Conservation (phyloP, 495 filamentous ascomycete genomes). For the Friedmanniomyces simplex region DNA sequence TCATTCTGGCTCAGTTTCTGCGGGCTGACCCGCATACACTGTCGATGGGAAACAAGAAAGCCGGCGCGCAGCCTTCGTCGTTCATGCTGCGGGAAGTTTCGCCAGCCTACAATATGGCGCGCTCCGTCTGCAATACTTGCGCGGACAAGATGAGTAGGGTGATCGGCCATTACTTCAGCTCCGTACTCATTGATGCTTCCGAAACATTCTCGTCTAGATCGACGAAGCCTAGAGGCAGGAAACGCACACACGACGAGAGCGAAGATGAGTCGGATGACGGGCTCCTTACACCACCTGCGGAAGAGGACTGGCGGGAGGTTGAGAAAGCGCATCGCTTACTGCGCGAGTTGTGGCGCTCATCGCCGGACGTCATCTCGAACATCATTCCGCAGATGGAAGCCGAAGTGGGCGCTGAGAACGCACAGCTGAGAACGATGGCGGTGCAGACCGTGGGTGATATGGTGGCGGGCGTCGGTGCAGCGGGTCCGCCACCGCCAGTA, state of each 20-base stretch:
- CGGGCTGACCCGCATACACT: conserved; percentile 59
- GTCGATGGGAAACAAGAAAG: conserved; percentile 36
- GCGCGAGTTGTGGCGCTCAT: conserved; percentile 88
- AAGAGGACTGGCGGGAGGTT: conserved; percentile 77
- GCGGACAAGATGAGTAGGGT: conserved; percentile 88
- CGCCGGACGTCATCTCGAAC: conserved; percentile 77
- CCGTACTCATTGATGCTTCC: conserved; percentile 84
- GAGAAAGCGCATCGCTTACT: conserved; percentile 81
- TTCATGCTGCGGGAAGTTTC: conserved; percentile 75
- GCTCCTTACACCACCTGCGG: conserved; percentile 48
- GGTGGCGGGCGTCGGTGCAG: conserved; percentile 79
- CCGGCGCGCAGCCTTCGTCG: conserved; percentile 45
- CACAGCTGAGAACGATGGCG: conserved; percentile 72
- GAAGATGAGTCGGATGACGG: conserved; percentile 66
- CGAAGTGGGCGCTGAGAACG: conserved; percentile 80
- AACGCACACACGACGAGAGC: conserved; percentile 32
- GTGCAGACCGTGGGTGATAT: conserved; percentile 93
- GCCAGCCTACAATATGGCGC: conserved; percentile 90
- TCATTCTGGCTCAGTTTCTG: conserved; percentile 90
- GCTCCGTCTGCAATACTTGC: conserved; percentile 80
- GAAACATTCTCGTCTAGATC: conserved; percentile 33
- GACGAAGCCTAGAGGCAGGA: conserved; percentile 33
- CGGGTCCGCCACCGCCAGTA: conserved; percentile 65
- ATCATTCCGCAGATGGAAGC: conserved; percentile 91
- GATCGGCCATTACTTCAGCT: conserved; percentile 93